A percentile compares a stretch with the other conserved stretches of the same genome.
These are phyloP conservation scores for Linum trigynum DNA, from an alignment of 345 rosid genomes.

Conservation along the genomic window DNA sequence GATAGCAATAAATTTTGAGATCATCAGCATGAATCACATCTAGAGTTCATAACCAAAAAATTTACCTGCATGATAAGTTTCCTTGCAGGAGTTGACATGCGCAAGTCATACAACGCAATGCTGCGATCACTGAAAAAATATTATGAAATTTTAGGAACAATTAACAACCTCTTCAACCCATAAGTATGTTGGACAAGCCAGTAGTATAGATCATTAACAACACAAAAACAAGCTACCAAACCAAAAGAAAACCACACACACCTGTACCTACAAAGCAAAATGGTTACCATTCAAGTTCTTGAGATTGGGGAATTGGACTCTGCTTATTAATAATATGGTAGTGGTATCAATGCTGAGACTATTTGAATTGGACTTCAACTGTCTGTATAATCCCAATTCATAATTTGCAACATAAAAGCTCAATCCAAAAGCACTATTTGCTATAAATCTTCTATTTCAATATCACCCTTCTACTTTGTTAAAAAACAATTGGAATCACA, in stretches of 20 bases:
- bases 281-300: background rate
- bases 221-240: background rate
- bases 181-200: too few relatives aligned
- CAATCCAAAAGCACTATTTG: background rate
- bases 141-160: background rate
- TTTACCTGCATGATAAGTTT: background rate
- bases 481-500: background rate
- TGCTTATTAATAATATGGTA: background rate
- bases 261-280: background rate
- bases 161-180: background rate
- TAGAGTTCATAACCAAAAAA: background rate
- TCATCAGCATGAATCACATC: too few relatives aligned
- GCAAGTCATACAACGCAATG: constrained; percentile 70
- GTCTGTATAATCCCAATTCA: background rate
- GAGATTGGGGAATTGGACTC: background rate
- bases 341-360: background rate
- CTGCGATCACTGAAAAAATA: constrained; percentile 59
- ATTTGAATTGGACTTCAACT: background rate
- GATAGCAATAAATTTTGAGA: too few relatives aligned
- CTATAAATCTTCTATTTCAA: too few relatives aligned
- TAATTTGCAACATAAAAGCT: background rate
- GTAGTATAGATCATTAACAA: background rate
- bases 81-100: constrained; percentile 31
- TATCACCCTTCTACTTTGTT: background rate
- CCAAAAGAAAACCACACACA: background rate